A percentile compares a stretch with the other conserved stretches of the same genome.
These are phyloP conservation scores for Tricholoma bakamatsutake DNA, from an alignment of 768 basidiomycete species.

Conservation along the genomic window DNA sequence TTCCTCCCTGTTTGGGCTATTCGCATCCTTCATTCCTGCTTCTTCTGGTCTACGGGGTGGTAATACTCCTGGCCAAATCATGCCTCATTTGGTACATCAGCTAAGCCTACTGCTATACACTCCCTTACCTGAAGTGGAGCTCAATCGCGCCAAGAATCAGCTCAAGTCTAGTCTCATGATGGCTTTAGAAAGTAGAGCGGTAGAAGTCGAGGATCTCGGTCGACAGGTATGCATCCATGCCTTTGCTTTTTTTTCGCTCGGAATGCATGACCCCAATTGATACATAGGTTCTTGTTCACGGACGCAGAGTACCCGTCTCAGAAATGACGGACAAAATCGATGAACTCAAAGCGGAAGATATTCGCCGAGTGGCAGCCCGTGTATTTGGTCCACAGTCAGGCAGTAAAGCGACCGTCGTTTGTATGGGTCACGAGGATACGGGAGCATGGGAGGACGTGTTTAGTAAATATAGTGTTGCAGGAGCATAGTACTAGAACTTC, in stretches of 20 bases:
- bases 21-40: constrained; percentile 76
- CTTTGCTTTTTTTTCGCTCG: not conserved
- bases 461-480: constrained; percentile 62
- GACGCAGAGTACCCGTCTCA: constrained; percentile 75
- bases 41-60: constrained; percentile 48
- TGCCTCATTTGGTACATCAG: constrained; percentile 85
- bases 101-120: constrained; percentile 76
- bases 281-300: constrained; percentile 73
- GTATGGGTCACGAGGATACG: constrained; percentile 77
- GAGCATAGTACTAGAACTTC: constrained; percentile 5
- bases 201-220: constrained; percentile 87
- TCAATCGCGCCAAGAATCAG: constrained; percentile 90
- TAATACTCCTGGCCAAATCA: constrained; percentile 63
- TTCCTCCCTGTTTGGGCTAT: constrained; percentile 88
- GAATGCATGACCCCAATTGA: constrained; percentile 3
- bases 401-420: constrained; percentile 72
- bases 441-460: constrained; percentile 60
- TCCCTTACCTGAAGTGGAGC: constrained; percentile 58
- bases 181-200: constrained; percentile 83
- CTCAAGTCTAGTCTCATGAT: constrained; percentile 90
- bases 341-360: constrained; percentile 58
- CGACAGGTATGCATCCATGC: constrained; percentile 53
- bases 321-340: constrained; percentile 92
- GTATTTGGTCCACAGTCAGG: constrained; percentile 63
- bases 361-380: constrained; percentile 70